A percentile compares a stretch with the other conserved stretches of the same genome.
Conservation (phyloP, 352 stramenopile genomes). For the Phytophthora palmivora region DNA sequence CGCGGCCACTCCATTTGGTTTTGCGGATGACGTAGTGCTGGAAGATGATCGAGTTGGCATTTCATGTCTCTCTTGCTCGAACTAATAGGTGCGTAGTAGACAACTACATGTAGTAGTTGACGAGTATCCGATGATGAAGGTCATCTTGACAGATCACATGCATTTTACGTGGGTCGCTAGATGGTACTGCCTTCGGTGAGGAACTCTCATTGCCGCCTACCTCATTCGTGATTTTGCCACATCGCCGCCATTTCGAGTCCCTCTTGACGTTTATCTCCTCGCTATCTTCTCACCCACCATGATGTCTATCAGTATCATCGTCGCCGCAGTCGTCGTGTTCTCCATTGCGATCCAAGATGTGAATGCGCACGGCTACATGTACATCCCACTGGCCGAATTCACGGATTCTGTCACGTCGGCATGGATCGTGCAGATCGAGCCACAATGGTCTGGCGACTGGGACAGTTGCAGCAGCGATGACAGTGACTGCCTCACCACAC, state of each 20-base stretch:
- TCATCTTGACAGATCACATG: conserved; percentile 36
- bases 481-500: conserved; percentile 25
- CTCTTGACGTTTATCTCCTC: conserved; percentile 4
- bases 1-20: conserved; percentile 23
- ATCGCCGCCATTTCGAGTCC: conserved; percentile 18
- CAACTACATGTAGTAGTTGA: conserved; percentile 1
- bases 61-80: conserved; percentile 13
- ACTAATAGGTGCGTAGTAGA: conserved; percentile 6
- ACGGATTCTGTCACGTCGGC: conserved; percentile 29
- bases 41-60: conserved; percentile 15
- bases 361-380: conserved; percentile 44
- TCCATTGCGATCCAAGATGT: conserved; percentile 17
- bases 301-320: conserved; percentile 22
- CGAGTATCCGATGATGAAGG: conserved; percentile 8
- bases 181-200: background rate
- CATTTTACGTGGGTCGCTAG: conserved; percentile 13
- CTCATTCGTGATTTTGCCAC: conserved; percentile 35
- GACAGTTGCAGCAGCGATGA: conserved; percentile 31
- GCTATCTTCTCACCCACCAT: conserved; percentile 15
- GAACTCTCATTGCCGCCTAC: conserved; percentile 1
- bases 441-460: conserved; percentile 39
- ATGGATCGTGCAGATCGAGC: conserved; percentile 42
- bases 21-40: conserved; percentile 4
- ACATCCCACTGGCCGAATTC: conserved; percentile 43
- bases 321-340: conserved; percentile 8